These are phyloP conservation scores for Scheffersomyces lignosus DNA, from an alignment of 805 yeast genomes.

Conservation along the genomic window DNA sequence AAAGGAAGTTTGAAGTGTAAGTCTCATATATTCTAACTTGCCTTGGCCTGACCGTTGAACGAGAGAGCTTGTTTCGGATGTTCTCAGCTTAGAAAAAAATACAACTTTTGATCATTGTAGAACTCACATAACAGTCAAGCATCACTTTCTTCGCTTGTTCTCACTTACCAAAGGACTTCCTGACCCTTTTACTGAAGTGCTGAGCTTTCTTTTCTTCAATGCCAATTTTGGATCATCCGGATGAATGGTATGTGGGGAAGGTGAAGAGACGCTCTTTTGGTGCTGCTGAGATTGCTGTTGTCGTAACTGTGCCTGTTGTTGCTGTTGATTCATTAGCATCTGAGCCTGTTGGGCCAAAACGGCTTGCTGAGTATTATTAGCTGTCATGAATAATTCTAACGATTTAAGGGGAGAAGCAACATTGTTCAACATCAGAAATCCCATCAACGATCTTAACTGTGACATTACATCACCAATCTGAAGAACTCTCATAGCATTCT, in stretches of 20 bases:
- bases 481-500: slow-evolving; percentile 64
- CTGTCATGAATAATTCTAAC: slow-evolving; percentile 41
- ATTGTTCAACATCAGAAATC: slow-evolving; percentile 48
- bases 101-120: background rate
- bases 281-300: slow-evolving; percentile 4
- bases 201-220: slow-evolving; percentile 11
- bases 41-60: too few species aligned
- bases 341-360: slow-evolving; percentile 23
- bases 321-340: slow-evolving; percentile 4
- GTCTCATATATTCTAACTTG: too few species aligned
- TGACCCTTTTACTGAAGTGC: slow-evolving; percentile 8
- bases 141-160: slow-evolving; percentile 10
- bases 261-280: background rate
- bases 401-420: slow-evolving; percentile 57
- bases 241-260: background rate
- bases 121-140: background rate
- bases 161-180: slow-evolving; percentile 11
- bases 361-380: too few species aligned
- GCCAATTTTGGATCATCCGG: slow-evolving; percentile 1
- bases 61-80: too few species aligned
- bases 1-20: too few species aligned
- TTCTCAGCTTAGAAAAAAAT: too few species aligned
- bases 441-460: slow-evolving; percentile 63
- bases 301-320: slow-evolving; percentile 3
- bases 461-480: slow-evolving; percentile 82